These are phyloP conservation scores for Pichia kluyveri DNA, from an alignment of 805 yeast genomes.

Conservation along the genomic window DNA sequence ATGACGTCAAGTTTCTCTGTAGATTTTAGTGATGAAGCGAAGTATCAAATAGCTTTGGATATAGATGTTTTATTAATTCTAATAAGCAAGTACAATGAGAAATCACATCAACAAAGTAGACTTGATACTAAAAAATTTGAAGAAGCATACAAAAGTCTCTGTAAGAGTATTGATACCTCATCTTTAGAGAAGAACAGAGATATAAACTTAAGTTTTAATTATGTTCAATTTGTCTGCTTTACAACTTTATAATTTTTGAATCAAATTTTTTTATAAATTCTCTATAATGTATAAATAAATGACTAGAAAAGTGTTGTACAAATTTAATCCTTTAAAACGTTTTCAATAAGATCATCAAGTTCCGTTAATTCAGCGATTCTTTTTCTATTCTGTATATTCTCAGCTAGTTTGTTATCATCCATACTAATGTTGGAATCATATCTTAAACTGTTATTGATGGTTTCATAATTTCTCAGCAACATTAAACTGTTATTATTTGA, in stretches of 20 bases:
- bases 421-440: background rate
- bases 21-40: constrained; percentile 17
- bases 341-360: constrained; percentile 20
- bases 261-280: background rate
- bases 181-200: constrained; percentile 13
- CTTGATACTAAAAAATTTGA: constrained; percentile 15
- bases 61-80: constrained; percentile 15
- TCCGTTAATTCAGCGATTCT: constrained; percentile 13
- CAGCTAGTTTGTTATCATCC: background rate
- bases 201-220: constrained; percentile 14
- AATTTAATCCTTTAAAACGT: constrained; percentile 13
- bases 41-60: constrained; percentile 19
- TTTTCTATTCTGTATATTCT: background rate
- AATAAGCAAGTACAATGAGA: constrained; percentile 14
- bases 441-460: background rate
- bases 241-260: background rate
- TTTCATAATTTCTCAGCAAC: constrained; percentile 1
- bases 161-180: constrained; percentile 11
- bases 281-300: background rate
- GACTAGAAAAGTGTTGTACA: background rate
- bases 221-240: constrained; percentile 22
- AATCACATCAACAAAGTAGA: constrained; percentile 9
- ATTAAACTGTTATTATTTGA: constrained; percentile 1
- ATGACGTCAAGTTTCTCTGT: constrained; percentile 9
- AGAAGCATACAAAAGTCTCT: constrained; percentile 14